phyloP scores from a whole-genome alignment of 495 filamentous ascomycete species.

The Saxophila tyrrhenica region DNA sequence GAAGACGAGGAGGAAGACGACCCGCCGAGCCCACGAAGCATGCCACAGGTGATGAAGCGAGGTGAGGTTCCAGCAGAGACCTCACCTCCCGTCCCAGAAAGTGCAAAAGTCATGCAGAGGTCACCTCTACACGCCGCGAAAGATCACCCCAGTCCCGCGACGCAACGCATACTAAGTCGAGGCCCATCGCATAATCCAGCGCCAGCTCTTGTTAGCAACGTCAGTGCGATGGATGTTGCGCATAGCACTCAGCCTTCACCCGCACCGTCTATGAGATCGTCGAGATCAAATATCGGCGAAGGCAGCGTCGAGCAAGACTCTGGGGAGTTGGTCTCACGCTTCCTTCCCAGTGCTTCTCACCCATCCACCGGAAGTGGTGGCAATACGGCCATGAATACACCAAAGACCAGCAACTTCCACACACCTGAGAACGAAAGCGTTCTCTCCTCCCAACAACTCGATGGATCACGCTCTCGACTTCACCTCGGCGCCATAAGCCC shows the following conservation, averaged over 20 bases:
- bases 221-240: conserved; percentile 11
- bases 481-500: conserved; percentile 6
- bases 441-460: background rate
- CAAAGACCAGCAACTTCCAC: conserved; percentile 14
- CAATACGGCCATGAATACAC: conserved; percentile 12
- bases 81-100: background rate
- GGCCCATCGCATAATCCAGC: conserved; percentile 5
- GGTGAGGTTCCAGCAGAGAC: background rate
- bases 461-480: background rate
- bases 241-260: conserved; percentile 10
- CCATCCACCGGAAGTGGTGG: conserved; percentile 13
- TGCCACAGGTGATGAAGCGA: background rate
- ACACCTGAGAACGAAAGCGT: conserved; percentile 9
- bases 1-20: background rate
- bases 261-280: conserved; percentile 10
- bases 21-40: background rate
- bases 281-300: conserved; percentile 10
- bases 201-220: conserved; percentile 14
- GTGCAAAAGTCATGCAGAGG: background rate
- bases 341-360: conserved; percentile 16
- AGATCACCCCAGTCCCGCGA: conserved; percentile 9
- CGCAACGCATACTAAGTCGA: conserved; percentile 7
- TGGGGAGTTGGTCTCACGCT: conserved; percentile 15
- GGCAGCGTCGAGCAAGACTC: conserved; percentile 3
- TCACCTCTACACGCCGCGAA: conserved; percentile 8